Evolutionary conservation across 2,329 filamentous ascomycete species (phyloP), one percentile per base, ranked within the genome.

Genomic region (Exophiala dermatitidis): DNA sequence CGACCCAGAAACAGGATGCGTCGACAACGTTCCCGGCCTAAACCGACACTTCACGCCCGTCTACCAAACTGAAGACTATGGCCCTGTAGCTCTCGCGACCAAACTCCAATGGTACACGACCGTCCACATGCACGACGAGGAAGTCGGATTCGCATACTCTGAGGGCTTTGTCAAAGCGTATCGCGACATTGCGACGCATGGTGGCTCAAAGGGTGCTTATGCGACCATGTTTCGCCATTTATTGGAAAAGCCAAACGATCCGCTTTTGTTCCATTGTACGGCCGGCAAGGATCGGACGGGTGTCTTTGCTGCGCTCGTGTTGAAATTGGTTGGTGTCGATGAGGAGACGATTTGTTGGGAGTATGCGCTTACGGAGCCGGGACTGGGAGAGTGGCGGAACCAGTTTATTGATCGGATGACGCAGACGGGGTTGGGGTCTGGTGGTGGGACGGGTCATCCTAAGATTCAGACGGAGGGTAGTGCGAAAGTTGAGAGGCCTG

Each of bases 231-330:
- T 88, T 37, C 65, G 69, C 10, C 79, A 87, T 61, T 71, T 88
- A 5, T 67, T 78, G 5, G 48, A 52, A 3, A 19, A 32, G 3
- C 50, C 48, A 5, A 37, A 10, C 40, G 41, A 36, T 2, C 47
- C 53, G 6, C 36, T 85, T 6, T 71, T 88, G 4, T 72, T 89
- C 5, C 85, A 90, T 64, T 90, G 86, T 67, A 86, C 85, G 0
- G 85, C 84, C 0, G 86, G 86, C 8, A 90, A 90, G 68, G 86
- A 90, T 66, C 76, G 86, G 41, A 90, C 86, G 0, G 86, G 86
- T 1, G 76, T 90, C 3, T 70, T 88, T 42, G 79, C 81, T 46
- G 86, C 84, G 2, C 62, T 90, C 38, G 66, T 90, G 5, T 73
- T 88, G 37, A 70, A 77, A 29, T 73, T 88, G 30, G 81, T 81